Conservation (phyloP, 2,329 filamentous ascomycete species). For the Penicillium sp. region DNA sequence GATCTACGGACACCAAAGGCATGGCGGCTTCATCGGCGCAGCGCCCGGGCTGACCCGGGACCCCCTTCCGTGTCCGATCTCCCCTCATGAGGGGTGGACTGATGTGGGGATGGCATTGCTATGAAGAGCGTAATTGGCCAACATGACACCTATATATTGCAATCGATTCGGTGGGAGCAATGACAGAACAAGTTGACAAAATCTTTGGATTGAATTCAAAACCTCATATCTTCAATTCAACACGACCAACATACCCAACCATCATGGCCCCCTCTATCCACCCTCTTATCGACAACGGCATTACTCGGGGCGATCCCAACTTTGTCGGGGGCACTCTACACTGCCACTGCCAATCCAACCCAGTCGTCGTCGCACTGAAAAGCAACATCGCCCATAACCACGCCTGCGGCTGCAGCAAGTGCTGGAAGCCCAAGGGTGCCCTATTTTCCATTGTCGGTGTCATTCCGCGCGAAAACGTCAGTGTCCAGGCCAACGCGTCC, state of each 20-base stretch:
- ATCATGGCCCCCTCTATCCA: slow-evolving; percentile 55
- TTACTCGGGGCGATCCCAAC: slow-evolving; percentile 58
- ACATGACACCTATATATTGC: slow-evolving; percentile 4
- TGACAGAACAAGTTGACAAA: neutral
- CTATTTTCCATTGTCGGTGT: slow-evolving; percentile 69
- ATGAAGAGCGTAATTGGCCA: neutral
- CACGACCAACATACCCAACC: neutral
- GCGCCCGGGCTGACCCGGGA: neutral
- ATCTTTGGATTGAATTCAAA: neutral
- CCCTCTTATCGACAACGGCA: slow-evolving; percentile 65
- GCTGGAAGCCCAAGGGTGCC: slow-evolving; percentile 68
- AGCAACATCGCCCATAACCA: slow-evolving; percentile 70
- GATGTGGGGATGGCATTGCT: neutral
- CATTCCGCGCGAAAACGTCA: slow-evolving; percentile 58
- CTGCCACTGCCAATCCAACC: slow-evolving; percentile 62
- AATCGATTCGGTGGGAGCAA: too few relatives aligned
- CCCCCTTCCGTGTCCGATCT: neutral
- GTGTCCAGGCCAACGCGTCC: slow-evolving; percentile 59
- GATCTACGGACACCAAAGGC: neutral
- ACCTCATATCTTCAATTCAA: neutral
- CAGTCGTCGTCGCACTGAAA: slow-evolving; percentile 61
- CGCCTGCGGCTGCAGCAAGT: slow-evolving; percentile 72
- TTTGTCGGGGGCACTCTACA: slow-evolving; percentile 64
- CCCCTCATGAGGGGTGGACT: slow-evolving; percentile 22
- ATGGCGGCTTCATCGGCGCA: neutral